Evolutionary conservation across 2,329 filamentous ascomycete species (phyloP), one percentile per base, ranked within the genome.

Genomic region (Bipolaris gigantea): DNA sequence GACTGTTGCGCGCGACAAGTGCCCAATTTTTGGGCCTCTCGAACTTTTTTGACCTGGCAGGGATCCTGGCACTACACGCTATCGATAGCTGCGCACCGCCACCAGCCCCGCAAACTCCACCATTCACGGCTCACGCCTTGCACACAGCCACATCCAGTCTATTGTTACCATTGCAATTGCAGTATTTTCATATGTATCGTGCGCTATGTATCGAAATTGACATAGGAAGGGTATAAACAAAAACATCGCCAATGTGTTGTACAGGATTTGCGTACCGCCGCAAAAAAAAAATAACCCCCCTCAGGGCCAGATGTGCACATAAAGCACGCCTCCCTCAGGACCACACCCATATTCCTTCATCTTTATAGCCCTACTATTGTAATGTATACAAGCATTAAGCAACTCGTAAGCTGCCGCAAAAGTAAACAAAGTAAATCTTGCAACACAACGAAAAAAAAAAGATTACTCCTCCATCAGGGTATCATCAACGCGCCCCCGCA

Each of bases 391-490:
- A 55, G 46, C 56, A 59, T 57, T 59, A 59, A 45, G 41, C 54
- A 51, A 42, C 51, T 42, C 40, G 43, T 47, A 23, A 51, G 56
- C 49, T 55, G 46, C 49, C 35, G 39, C 44, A 43, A 55, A 41
- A 39, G 13, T 47, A 44, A 39, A 25, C 43, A 50, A 41, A 38
- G 8, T 38, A 55, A 38, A 43, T 7, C 35, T 27, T 18, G 21
- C 21, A 30, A 23, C 32, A 48, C 45, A 53, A 48, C 45, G 50
- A 44, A 43, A 47, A 44, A 38, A 50, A 27, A 45, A 32, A 33
- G 3, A 46, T 57, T 59, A 74, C 60, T 74, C 72, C 54, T 74
- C 72, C 42, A 64, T 59, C 42, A 74, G 64, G 52, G 64, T 67
- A 59, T 70, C 67, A 48, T 66, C 64, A 34, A 62, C 50, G 15